Base-by-base conservation (phyloP, 352 stramenopile species). In the Aphanomyces stellatus region DNA sequence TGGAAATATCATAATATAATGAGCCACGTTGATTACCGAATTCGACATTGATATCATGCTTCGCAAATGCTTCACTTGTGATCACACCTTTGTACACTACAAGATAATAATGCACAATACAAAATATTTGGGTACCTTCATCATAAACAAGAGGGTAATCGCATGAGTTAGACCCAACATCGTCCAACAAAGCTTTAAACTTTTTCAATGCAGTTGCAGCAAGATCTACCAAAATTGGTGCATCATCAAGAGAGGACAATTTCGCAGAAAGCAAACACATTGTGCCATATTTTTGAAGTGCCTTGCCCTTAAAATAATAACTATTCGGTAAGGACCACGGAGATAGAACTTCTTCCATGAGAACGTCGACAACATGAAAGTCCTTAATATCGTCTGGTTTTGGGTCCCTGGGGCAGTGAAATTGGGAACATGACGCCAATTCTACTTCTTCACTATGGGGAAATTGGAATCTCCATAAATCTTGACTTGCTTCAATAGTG, bases 241-340 rank as follows among this genome's bases (percentile, higher is more conserved):
- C 84, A n/a, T 80, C 63, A 7, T 60, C 24, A 19, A 31, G 13
- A 15, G 30, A 34, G 1, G 81, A 74, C 51, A 91, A 71, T 19
- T 85, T 71, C 42, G 77, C 73, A 1, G 85, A 81, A 10, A 93
- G 67, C n/a, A 93, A 64, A 68, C 81, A 88, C 79, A 93, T 88
- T 0, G 77, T 85, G 2, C 78, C 82, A 53, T 84, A 90, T 71
- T 91, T 91, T 56, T 93, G 85, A 24, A 90, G 61, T 11, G 76
- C 62, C 41, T 93, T 93, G 46, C 85, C 82, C 62, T 90, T 91
- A 66, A 93, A 93, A 74, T 93, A 93, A 70, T 93, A 93, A 65
- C 81, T 89, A 27, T 77, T 22, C 31, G 59, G 59, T 15, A 65
- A 11, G 19, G 22, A 0, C 59, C 59, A 65, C 30, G 17, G 17